phyloP scores from a whole-genome alignment of 2,329 filamentous ascomycete genomes.

The Clonostachys solani region DNA sequence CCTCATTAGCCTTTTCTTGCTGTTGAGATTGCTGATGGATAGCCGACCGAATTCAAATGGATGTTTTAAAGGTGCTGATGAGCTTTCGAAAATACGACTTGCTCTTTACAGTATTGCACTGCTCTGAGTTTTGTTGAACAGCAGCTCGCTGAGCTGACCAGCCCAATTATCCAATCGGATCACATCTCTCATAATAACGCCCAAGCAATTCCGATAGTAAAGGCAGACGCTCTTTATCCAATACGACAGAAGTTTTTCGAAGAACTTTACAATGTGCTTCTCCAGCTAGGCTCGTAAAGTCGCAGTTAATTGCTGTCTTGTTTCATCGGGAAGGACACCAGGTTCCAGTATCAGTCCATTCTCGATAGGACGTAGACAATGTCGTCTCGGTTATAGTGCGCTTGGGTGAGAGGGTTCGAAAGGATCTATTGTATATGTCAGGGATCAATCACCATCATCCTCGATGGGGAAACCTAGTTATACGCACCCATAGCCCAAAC shows the following conservation, averaged over 20 bases:
- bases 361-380: constrained; percentile 25
- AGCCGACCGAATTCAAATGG: constrained; percentile 2
- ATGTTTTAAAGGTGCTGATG: background rate
- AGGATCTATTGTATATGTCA: constrained; percentile 15
- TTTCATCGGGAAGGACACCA: constrained; percentile 18
- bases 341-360: constrained; percentile 31
- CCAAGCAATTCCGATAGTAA: constrained; percentile 21
- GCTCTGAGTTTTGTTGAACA: constrained; percentile 5
- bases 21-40: constrained; percentile 7
- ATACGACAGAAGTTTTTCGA: constrained; percentile 29
- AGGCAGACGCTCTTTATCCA: constrained; percentile 32
- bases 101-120: constrained; percentile 7
- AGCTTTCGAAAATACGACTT: constrained; percentile 6
- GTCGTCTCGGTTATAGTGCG: constrained; percentile 20
- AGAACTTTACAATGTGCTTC: constrained; percentile 23
- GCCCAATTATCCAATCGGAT: constrained; percentile 27
- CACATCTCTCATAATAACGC: constrained; percentile 19
- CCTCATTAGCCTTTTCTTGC: constrained; percentile 5
- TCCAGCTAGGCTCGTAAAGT: constrained; percentile 12
- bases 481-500: constrained; percentile 21
- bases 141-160: constrained; percentile 11
- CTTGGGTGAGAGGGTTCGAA: constrained; percentile 16
- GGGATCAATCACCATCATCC: background rate
- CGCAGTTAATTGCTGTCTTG: constrained; percentile 4
- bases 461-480: background rate